Evolutionary conservation across 805 yeast species (phyloP).

Genomic region (Phaffomyces thermotolerans): DNA sequence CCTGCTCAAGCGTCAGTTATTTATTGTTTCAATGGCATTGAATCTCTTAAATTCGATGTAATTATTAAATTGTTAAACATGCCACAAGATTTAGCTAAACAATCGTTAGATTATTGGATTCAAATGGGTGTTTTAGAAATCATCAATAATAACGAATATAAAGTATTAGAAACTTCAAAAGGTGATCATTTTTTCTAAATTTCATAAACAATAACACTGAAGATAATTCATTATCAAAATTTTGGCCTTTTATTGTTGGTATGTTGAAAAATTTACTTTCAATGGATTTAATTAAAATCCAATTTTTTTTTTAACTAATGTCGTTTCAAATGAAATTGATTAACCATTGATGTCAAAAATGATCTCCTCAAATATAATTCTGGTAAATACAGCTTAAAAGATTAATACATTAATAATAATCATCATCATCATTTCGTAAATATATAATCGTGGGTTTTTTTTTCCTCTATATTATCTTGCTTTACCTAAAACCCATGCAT

Average conservation of each 20-base stretch:
- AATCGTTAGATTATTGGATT: slow-evolving; percentile 56
- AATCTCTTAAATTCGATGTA: slow-evolving; percentile 26
- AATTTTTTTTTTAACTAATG: slow-evolving; percentile 47
- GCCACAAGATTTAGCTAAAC: slow-evolving; percentile 32
- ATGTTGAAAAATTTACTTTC: slow-evolving; percentile 53
- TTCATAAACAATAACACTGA: neutral
- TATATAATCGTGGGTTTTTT: neutral
- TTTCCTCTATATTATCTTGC: slow-evolving; percentile 15
- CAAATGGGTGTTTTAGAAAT: slow-evolving; percentile 41
- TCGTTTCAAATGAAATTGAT: slow-evolving; percentile 42
- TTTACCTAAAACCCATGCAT: slow-evolving; percentile 35
- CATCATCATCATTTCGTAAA: neutral
- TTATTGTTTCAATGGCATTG: slow-evolving; percentile 33
- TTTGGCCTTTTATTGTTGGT: slow-evolving; percentile 45
- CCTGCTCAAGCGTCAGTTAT: slow-evolving; percentile 69
- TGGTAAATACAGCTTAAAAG: slow-evolving; percentile 7
- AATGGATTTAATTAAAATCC: slow-evolving; percentile 41
- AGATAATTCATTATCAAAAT: slow-evolving; percentile 6
- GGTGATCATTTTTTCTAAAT: neutral
- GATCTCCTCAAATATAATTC: slow-evolving; percentile 2
- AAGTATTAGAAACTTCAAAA: slow-evolving; percentile 6
- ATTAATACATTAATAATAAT: neutral
- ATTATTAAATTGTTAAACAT: slow-evolving; percentile 34
- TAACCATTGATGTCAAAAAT: slow-evolving; percentile 11
- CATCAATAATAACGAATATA: slow-evolving; percentile 20